Evolutionary conservation across 2,329 filamentous ascomycete genomes (phyloP).

Genomic region (Aureobasidium melanogenum): DNA sequence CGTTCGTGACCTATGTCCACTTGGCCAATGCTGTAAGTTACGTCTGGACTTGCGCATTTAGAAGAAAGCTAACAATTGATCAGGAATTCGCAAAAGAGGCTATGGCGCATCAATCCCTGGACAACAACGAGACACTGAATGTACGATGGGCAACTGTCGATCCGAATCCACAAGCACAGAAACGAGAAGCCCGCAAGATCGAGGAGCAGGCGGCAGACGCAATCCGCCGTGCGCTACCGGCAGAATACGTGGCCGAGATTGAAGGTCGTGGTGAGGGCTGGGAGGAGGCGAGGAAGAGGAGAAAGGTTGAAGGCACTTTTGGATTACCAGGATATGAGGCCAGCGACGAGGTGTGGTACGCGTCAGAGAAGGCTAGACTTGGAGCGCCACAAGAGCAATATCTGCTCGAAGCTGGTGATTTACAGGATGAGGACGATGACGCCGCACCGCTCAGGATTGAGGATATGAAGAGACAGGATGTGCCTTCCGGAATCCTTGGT

Average conservation of each 20-base stretch:
- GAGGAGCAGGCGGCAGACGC: constrained; percentile 97
- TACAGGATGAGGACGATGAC: constrained; percentile 33
- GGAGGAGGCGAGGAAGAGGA: constrained; percentile 67
- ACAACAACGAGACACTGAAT: constrained; percentile 87
- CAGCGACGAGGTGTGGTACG: constrained; percentile 89
- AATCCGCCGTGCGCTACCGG: constrained; percentile 76
- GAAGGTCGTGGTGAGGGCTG: constrained; percentile 57
- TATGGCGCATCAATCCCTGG: constrained; percentile 89
- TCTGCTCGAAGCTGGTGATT: constrained; percentile 51
- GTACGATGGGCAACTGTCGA: constrained; percentile 96
- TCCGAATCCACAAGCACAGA: constrained; percentile 90
- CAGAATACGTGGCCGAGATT: constrained; percentile 85
- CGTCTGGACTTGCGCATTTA: neutral
- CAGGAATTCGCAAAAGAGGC: constrained; percentile 68
- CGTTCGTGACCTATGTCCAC: constrained; percentile 89
- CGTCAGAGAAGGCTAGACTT: constrained; percentile 60
- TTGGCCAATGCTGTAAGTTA: constrained; percentile 44
- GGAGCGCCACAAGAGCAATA: constrained; percentile 56
- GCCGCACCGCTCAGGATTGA: constrained; percentile 35
- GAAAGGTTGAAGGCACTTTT: constrained; percentile 83
- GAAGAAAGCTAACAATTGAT: neutral
- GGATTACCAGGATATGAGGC: constrained; percentile 87
- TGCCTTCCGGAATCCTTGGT: constrained; percentile 63
- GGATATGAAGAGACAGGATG: constrained; percentile 31
- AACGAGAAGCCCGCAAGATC: constrained; percentile 76